Base-by-base conservation (phyloP, 2,329 filamentous ascomycete species). In the Paecilomyces niveus region DNA sequence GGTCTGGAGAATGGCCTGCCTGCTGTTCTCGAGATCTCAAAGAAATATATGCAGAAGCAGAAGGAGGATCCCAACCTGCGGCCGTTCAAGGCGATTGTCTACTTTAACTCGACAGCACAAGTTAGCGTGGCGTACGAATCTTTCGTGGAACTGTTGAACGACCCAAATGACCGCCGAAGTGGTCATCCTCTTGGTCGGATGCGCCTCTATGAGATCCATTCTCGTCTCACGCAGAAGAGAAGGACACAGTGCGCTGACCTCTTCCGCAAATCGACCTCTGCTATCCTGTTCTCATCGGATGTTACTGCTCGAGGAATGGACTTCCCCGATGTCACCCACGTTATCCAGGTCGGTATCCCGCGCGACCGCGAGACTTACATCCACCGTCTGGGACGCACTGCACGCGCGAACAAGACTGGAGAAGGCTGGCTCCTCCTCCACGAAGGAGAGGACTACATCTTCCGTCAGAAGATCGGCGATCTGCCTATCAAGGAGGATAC, bases 41-140 rank as follows among this genome's bases (percentile, higher is more conserved):
- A 86, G 57, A 81, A 83, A 35, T 85, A 89, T 65, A 72, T 81
- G n/a, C 65, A 79, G 31, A 75, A 77, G 24, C 71, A 76, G 21
- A 66, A 65, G 49, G 54, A 66, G 15, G 71, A 75, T 55, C 71
- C 61, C 58, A 75, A 65, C 65, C 72, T 62, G 68, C 73, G 62
- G 76, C 89, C 90, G 0, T 97, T 97, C 83, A 99, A 99, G 81
- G 90, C 91, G n/a, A 95, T 99, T 60, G 79, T 96, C 50, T 99
- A 96, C 78, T 88, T 93, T 72, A 89, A 89, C 67, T 90, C 89
- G 22, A 95, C 89, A 0, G 83, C 84, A 24, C 82, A 89, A 62
- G 89, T 92, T 52, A 80, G 86, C 58, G 78, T 92, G 54, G 85
- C 85, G 22, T 77, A 81, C 21, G 78, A 82, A 15, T 75, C 88